Percentiles rank a stretch among this genome's conserved stretches.
Conservation (phyloP, 2,329 filamentous ascomycete species). For the Fusarium ramigenum region DNA sequence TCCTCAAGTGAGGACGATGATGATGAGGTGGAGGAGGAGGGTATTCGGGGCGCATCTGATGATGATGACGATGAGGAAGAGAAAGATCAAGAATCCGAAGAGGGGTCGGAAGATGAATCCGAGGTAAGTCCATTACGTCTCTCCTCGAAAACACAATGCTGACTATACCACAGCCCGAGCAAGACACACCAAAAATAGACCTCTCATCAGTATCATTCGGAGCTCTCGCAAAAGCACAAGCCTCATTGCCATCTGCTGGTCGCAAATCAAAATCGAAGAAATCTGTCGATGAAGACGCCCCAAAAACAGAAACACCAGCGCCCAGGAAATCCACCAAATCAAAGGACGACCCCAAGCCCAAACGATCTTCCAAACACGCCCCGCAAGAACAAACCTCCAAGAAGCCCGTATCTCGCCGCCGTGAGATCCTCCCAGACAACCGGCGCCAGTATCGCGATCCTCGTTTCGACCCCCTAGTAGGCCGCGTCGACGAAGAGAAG, state of each 20-base stretch:
- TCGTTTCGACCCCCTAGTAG: slow-evolving; percentile 78
- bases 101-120: slow-evolving; percentile 41
- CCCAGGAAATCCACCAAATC: slow-evolving; percentile 49
- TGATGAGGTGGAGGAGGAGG: slow-evolving; percentile 46
- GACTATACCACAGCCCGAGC: slow-evolving; percentile 35
- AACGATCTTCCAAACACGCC: slow-evolving; percentile 82
- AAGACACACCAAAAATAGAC: slow-evolving; percentile 52
- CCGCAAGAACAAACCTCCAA: slow-evolving; percentile 86
- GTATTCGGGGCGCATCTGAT: slow-evolving; percentile 31
- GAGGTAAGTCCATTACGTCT: slow-evolving; percentile 33
- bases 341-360: slow-evolving; percentile 43
- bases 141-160: not conserved
- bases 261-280: slow-evolving; percentile 45
- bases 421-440: slow-evolving; percentile 71
- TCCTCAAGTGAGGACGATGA: slow-evolving; percentile 42
- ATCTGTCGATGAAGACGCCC: slow-evolving; percentile 22
- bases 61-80: slow-evolving; percentile 39
- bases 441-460: slow-evolving; percentile 80
- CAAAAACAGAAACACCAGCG: slow-evolving; percentile 42
- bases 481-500: slow-evolving; percentile 63
- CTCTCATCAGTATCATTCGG: slow-evolving; percentile 81
- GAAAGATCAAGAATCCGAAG: slow-evolving; percentile 24
- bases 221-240: slow-evolving; percentile 87
- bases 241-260: slow-evolving; percentile 60
- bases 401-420: slow-evolving; percentile 81